Conservation (phyloP, 2,329 filamentous ascomycete genomes). For the Colletotrichum sp. region DNA sequence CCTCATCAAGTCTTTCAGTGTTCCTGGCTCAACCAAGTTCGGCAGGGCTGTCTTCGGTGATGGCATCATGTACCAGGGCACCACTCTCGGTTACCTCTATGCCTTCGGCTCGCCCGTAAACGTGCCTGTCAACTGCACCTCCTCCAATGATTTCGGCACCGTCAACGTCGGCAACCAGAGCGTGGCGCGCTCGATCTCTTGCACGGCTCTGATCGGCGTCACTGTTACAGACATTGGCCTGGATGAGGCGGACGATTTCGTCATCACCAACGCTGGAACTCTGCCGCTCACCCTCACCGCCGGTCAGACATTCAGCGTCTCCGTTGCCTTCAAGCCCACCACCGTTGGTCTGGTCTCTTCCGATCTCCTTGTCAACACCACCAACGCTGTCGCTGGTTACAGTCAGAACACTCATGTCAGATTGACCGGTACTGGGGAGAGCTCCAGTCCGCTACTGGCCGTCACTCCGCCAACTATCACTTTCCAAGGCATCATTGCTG, state of each 20-base stretch:
- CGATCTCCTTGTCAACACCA: constrained; percentile 52
- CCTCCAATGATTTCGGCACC: constrained; percentile 51
- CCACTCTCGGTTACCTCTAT: constrained; percentile 55
- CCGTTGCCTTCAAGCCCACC: constrained; percentile 49
- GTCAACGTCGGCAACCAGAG: constrained; percentile 25
- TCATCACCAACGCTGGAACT: constrained; percentile 38
- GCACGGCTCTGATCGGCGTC: constrained; percentile 50
- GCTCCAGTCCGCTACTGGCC: constrained; percentile 47
- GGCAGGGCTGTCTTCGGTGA: constrained; percentile 63
- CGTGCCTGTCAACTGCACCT: constrained; percentile 57
- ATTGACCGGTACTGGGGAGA: constrained; percentile 55
- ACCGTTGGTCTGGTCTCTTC: constrained; percentile 53
- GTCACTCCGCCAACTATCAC: constrained; percentile 53
- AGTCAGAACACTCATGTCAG: constrained; percentile 50
- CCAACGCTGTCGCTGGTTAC: constrained; percentile 50
- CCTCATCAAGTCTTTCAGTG: constrained; percentile 55
- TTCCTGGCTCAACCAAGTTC: constrained; percentile 60
- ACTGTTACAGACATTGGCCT: constrained; percentile 44
- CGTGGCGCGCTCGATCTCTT: constrained; percentile 43
- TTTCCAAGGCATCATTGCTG: constrained; percentile 55
- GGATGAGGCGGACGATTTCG: constrained; percentile 36
- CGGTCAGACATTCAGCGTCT: constrained; percentile 47
- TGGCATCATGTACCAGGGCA: constrained; percentile 59
- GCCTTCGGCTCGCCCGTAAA: constrained; percentile 62
- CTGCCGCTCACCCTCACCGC: constrained; percentile 33